Evolutionary conservation across 2,329 filamentous ascomycete genomes (phyloP), one percentile per base, ranked within the genome.

Genomic region (Trichoderma gracile): DNA sequence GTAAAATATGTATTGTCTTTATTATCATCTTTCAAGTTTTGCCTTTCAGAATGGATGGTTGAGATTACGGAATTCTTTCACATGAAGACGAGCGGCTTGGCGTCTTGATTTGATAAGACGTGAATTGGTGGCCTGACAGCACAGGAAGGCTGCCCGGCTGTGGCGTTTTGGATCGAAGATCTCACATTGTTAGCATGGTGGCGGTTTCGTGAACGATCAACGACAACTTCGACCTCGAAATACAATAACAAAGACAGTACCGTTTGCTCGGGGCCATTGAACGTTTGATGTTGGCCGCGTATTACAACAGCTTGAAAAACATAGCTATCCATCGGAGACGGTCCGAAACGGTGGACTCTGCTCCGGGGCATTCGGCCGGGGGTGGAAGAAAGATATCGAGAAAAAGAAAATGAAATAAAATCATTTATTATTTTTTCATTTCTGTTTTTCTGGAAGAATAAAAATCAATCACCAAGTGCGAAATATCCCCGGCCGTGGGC

Each of bases 261-360:
- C 23, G 21, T 33, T 23, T 7, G 15, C 19, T 27, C 14, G 5
- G 42, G 47, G 49, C 25, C 25, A 38, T 45, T 45, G 12, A 38
- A 49, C 47, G 23, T 58, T 61, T 61, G 49, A 27, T 9, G 30
- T 38, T 43, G 47, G 17, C 27, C 38, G 33, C 33, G 2, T 14
- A 10, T 12, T 12, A 38, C 33, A 38, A 3, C 10, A 14, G 3
- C 6, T 5, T 30, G 1, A 3, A 30, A 9, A 3, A 25, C 25
- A 23, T 53, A 45, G 54, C 46, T n/a, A 54, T 21, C 46, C 40
- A 23, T 46, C 19, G 40, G 40, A 62, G 58, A 54, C 49, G 58
- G 58, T 62, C 58, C 58, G 58, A 62, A 62, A 62, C 58, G 58
- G 58, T 62, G 49, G 47, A 15, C 27, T 38, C 23, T 43, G 19